These are phyloP conservation scores for Trichoderma atrobrunneum DNA, from an alignment of 2,329 filamentous ascomycete genomes.

Conservation along the genomic window DNA sequence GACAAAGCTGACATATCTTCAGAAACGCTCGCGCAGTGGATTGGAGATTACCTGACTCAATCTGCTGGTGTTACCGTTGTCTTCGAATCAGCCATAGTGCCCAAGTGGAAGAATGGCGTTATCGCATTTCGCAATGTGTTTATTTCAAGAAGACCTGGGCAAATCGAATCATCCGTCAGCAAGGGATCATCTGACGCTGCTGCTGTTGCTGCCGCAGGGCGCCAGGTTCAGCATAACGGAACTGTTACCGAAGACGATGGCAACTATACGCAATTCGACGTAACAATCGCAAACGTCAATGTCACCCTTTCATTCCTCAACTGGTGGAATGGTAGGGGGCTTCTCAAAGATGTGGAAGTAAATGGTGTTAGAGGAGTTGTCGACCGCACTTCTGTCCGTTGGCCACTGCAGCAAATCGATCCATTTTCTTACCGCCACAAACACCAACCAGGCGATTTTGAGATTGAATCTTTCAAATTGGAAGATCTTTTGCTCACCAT, in stretches of 20 bases:
- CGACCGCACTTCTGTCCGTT: conserved; percentile 80
- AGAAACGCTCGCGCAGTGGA: conserved; percentile 91
- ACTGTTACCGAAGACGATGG: conserved; percentile 67
- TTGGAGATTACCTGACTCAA: conserved; percentile 92
- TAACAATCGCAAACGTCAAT: conserved; percentile 92
- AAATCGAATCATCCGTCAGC: conserved; percentile 75
- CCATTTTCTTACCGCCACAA: conserved; percentile 84
- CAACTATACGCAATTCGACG: conserved; percentile 96
- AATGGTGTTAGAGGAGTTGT: conserved; percentile 90
- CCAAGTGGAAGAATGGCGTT: conserved; percentile 90
- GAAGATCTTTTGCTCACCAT: conserved; percentile 89
- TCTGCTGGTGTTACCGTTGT: conserved; percentile 91
- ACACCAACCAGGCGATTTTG: conserved; percentile 89
- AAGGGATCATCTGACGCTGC: conserved; percentile 90
- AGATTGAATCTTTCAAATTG: conserved; percentile 95
- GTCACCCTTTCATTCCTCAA: conserved; percentile 97
- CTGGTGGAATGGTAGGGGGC: conserved; percentile 96
- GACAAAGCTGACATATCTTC: conserved; percentile 23
- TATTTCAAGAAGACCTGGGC: conserved; percentile 84
- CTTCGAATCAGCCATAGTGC: conserved; percentile 96
- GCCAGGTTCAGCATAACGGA: conserved; percentile 43
- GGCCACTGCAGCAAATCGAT: conserved; percentile 63
- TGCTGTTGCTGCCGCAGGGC: conserved; percentile 65
- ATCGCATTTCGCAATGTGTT: conserved; percentile 98
- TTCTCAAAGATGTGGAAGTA: conserved; percentile 88